These are phyloP conservation scores for Pelargonium exstipulatum DNA, from an alignment of 441 rosid genomes.

Conservation along the genomic window DNA sequence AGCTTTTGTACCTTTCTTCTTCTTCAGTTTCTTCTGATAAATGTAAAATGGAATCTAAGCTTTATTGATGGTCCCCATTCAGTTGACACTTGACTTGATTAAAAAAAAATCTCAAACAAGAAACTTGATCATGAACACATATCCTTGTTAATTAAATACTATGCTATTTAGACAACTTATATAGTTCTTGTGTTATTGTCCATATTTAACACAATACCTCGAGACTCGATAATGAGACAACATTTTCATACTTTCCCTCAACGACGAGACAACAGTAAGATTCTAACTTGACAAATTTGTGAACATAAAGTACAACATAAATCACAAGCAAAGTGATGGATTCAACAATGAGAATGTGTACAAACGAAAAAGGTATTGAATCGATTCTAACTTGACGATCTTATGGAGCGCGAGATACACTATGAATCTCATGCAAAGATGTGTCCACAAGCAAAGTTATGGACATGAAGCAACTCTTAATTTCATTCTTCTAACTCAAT, in stretches of 20 bases:
- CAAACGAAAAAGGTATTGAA: background rate
- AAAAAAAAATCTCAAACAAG: too few species aligned
- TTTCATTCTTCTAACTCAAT: background rate
- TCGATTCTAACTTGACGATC: background rate
- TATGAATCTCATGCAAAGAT: background rate
- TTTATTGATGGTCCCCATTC: background rate
- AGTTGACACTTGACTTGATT: too few species aligned
- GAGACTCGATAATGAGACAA: too few species aligned
- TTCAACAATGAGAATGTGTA: background rate
- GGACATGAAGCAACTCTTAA: background rate
- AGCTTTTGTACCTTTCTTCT: constrained; percentile 8
- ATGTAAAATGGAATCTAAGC: background rate
- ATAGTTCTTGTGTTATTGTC: too few species aligned
- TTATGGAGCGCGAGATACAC: background rate
- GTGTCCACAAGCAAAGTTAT: background rate
- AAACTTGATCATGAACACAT: too few species aligned
- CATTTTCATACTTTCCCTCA: too few species aligned
- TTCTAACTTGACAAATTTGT: too few species aligned
- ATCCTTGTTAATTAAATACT: too few species aligned
- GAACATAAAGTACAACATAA: too few species aligned
- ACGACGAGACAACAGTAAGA: too few species aligned
- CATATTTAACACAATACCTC: too few species aligned
- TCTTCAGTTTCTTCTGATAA: background rate
- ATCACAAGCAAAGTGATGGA: background rate
- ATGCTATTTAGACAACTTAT: too few species aligned